A percentile compares a stretch with the other conserved stretches of the same genome.
Conservation (phyloP, 805 yeast species). For the Gaillardinia entomophila region DNA sequence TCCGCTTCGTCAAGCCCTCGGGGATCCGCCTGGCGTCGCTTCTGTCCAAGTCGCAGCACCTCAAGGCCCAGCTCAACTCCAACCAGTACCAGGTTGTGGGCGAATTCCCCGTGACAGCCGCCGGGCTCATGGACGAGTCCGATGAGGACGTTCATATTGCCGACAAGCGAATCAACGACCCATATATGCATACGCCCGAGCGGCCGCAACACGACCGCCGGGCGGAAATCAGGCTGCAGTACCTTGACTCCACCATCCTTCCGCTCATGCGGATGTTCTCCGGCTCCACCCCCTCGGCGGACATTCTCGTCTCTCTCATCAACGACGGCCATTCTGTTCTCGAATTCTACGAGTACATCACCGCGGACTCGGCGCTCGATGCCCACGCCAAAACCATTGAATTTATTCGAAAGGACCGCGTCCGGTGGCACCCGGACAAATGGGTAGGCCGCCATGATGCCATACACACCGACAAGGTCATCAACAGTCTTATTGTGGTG, state of each 20-base stretch:
- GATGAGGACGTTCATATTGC: slow-evolving; percentile 28
- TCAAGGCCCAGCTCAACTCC: slow-evolving; percentile 19
- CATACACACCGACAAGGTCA: slow-evolving; percentile 18
- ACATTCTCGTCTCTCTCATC: slow-evolving; percentile 10
- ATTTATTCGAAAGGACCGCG: slow-evolving; percentile 42
- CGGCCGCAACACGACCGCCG: not conserved
- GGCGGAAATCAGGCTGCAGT: slow-evolving; percentile 6
- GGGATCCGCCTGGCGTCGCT: slow-evolving; percentile 12
- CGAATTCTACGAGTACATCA: slow-evolving; percentile 21
- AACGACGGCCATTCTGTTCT: slow-evolving; percentile 15
- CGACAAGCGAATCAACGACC: slow-evolving; percentile 33
- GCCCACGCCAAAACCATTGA: slow-evolving; percentile 9
- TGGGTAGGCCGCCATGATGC: slow-evolving; percentile 30
- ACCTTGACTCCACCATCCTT: slow-evolving; percentile 9
- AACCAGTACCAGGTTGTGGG: slow-evolving; percentile 22
- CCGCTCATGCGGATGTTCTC: slow-evolving; percentile 8
- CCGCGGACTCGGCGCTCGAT: slow-evolving; percentile 3
- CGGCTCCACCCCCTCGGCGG: slow-evolving; percentile 4
- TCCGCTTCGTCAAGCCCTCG: slow-evolving; percentile 32
- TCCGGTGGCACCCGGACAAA: slow-evolving; percentile 71
- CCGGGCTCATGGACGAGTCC: slow-evolving; percentile 29
- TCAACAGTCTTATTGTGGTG: slow-evolving; percentile 24
- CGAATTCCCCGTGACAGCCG: slow-evolving; percentile 25
- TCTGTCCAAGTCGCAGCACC: slow-evolving; percentile 12
- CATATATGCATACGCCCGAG: slow-evolving; percentile 11